Evolutionary conservation across 257 asterid species (phyloP).

Genomic region (Fraxinus anomala): DNA sequence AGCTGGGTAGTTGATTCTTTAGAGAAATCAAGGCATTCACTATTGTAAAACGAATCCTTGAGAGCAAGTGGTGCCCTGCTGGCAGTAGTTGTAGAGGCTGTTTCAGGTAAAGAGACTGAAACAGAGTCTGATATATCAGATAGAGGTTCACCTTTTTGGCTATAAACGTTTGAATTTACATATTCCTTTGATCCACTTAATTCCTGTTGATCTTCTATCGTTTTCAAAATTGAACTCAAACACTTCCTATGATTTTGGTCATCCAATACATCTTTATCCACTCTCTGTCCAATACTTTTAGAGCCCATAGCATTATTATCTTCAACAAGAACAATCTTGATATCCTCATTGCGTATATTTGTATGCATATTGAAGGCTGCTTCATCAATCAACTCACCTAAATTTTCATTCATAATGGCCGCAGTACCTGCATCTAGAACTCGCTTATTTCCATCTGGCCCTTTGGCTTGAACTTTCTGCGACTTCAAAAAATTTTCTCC

Average conservation of each 20-base stretch:
- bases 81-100: constrained; percentile 24
- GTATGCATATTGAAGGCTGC: constrained; percentile 14
- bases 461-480: constrained; percentile 35
- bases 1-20: constrained; percentile 28
- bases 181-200: constrained; percentile 14
- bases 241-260: constrained; percentile 26
- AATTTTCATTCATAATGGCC: constrained; percentile 19
- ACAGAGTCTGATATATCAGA: constrained; percentile 22
- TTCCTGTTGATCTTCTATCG: constrained; percentile 23
- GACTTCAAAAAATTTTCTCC: constrained; percentile 34
- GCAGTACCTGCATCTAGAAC: constrained; percentile 27
- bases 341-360: constrained; percentile 21
- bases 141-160: constrained; percentile 27
- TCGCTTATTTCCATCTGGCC: constrained; percentile 31
- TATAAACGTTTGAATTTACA: constrained; percentile 18
- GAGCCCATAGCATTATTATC: constrained; percentile 26
- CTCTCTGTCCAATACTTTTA: constrained; percentile 18
- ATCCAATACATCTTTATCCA: constrained; percentile 23
- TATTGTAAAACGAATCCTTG: constrained; percentile 30
- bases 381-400: constrained; percentile 23
- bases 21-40: constrained; percentile 29
- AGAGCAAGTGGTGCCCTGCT: constrained; percentile 48
- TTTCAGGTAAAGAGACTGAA: constrained; percentile 11
- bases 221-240: constrained; percentile 22
- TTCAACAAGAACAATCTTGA: constrained; percentile 28